Base-by-base conservation (phyloP, 192 early-diverging fungal genomes). In the Coemansia asiatica region DNA sequence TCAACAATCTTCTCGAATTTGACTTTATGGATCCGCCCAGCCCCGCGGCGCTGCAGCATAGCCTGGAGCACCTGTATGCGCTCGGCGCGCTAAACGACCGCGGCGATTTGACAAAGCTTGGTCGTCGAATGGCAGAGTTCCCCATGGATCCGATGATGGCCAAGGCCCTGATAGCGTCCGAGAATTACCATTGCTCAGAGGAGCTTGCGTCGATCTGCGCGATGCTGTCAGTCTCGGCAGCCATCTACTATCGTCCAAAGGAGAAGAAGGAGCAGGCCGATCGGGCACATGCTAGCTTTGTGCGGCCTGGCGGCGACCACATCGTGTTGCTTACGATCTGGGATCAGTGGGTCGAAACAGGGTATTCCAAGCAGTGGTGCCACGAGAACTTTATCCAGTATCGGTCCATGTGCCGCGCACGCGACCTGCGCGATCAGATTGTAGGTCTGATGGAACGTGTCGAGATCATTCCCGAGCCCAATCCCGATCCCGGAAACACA, bases 11-110 rank as follows among this genome's bases (percentile, higher is more conserved):
- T 46, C 77, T 99, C 23, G 91, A 94, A 56, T 99, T 99, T 85
- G 96, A 94, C 57, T 99, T 98, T 76, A 91, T 99, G 91, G 97
- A 99, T 76, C 95, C 96, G 31, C 97, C 97, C 22, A 91, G 93
- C 7, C 87, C 94, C 5, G 91, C 95, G 33, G 94, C 94, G 8
- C 68, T 99, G 66, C 92, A 97, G 63, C 90, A 90, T 7, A 94
- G 96, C 19, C 83, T 99, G 66, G 94, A 94, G 82, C 87, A 93
- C 47, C 71, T 99, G 44, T 97, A 90, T 74, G 93, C 92, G 13
- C 84, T 99, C 23, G 95, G 95, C 22, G 92, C 94, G 21, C 77
- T 99, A 38, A 96, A 97, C 75, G 91, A 93, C 49, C 85, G 86
- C 6, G 97, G 96, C 15, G 90, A 96, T 71, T 68, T 99, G 63